phyloP scores from a whole-genome alignment of 257 asterid species.

The Przewalskia tangutica region DNA sequence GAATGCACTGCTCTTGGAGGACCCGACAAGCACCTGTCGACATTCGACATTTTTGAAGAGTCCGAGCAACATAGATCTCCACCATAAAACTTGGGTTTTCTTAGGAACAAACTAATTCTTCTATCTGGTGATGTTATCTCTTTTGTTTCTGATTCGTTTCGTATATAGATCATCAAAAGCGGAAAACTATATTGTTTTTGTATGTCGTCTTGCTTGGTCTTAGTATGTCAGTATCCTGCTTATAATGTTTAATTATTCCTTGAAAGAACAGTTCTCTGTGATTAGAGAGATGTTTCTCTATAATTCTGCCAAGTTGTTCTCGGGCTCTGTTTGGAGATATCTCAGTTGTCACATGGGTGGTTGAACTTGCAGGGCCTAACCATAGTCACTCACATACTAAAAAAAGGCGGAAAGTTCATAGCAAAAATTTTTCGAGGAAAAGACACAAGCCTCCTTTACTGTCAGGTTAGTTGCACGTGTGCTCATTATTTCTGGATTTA shows the following conservation, averaged over 20 bases:
- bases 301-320: not conserved
- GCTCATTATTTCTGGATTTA: not conserved
- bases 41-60: too few relatives aligned
- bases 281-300: not conserved
- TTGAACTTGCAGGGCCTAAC: constrained; percentile 71
- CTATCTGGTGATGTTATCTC: not conserved
- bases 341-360: constrained; percentile 9
- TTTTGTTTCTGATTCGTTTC: not conserved
- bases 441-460: constrained; percentile 91
- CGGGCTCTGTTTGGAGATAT: constrained; percentile 5
- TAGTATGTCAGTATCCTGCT: not conserved
- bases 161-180: not conserved
- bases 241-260: not conserved
- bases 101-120: not conserved
- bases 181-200: not conserved
- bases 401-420: constrained; percentile 78
- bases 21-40: too few relatives aligned
- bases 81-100: not conserved
- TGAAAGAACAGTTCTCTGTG: not conserved
- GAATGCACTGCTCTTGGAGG: too few relatives aligned
- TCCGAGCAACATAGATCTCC: too few relatives aligned
- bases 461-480: constrained; percentile 45
- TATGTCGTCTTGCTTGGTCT: not conserved
- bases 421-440: constrained; percentile 97
- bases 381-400: constrained; percentile 90